Conservation (phyloP, 768 basidiomycete species). For the Asterophora parasitica region DNA sequence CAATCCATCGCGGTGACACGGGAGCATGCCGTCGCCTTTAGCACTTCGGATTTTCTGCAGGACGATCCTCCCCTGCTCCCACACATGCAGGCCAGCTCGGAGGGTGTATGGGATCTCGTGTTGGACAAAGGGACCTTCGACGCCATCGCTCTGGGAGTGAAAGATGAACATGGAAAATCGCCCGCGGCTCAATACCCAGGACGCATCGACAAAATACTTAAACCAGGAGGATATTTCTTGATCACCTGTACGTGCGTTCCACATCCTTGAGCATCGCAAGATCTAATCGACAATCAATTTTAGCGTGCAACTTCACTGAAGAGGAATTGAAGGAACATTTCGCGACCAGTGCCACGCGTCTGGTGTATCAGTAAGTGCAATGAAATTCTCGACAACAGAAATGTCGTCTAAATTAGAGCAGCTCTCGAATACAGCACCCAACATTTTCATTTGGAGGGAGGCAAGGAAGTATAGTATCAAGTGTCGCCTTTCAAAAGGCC, state of each 20-base stretch:
- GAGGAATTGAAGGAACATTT: constrained; percentile 62
- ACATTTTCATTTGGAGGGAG: constrained; percentile 75
- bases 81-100: constrained; percentile 15
- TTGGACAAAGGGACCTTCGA: constrained; percentile 90
- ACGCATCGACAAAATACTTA: constrained; percentile 52
- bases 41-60: constrained; percentile 59
- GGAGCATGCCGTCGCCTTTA: constrained; percentile 48
- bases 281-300: background rate
- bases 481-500: constrained; percentile 58
- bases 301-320: constrained; percentile 85
- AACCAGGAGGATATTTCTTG: constrained; percentile 64
- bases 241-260: constrained; percentile 65
- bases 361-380: constrained; percentile 60
- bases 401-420: constrained; percentile 21
- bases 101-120: constrained; percentile 62
- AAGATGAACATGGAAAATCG: constrained; percentile 46
- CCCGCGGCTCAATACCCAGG: constrained; percentile 58
- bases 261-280: background rate
- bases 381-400: background rate
- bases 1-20: constrained; percentile 47
- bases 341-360: constrained; percentile 36
- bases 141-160: constrained; percentile 70
- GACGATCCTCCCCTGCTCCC: constrained; percentile 40
- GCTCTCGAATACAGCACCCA: constrained; percentile 71
- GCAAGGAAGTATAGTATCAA: constrained; percentile 64